Evolutionary conservation across 805 yeast species (phyloP), one percentile per base, ranked within the genome.

Genomic region (Candida xyloterini): DNA sequence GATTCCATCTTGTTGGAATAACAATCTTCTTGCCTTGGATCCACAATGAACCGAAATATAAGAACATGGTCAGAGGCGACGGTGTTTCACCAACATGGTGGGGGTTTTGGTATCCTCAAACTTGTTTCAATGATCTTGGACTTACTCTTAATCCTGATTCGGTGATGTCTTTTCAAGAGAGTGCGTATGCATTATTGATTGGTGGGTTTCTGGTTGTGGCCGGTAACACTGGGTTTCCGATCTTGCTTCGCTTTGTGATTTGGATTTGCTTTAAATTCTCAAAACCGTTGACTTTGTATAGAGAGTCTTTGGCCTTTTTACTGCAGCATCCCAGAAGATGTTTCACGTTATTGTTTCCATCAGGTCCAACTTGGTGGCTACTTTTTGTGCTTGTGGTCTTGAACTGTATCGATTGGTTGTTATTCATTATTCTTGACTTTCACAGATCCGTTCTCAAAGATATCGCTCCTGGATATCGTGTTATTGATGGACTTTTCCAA

Each of bases 321-420:
- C 68, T 93, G 28, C 97, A 90, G 47, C 99, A 93, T 60, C 99
- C 99, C 1, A 79, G 99, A 56, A 84, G 99, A 55, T 93, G 99
- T 59, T 93, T 91, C 57, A 89, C 98, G 3, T 65, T 93, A 43
- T 67, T 93, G 41, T 93, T 93, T 53, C 99, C 99, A 0, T 76
- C 91, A 3, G 80, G 81, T 2, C 95, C 98, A 3, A 91, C 99
- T 0, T 88, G 96, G 95, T 89, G 96, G 96, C 69, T 93, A 30
- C 70, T 89, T 36, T 70, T 78, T 41, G 85, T 90, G 14, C 68
- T 93, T 45, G 71, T 89, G 11, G 71, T 72, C 1, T 63, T 93
- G 50, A 91, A 91, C 58, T 74, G 71, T 2, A 73, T 82, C 7
- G 99, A 93, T 63, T 71, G 89, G 67, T 63, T 91, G 7, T 67